Conservation (phyloP, 2,329 filamentous ascomycete species). For the Epicoccum nigrum region DNA sequence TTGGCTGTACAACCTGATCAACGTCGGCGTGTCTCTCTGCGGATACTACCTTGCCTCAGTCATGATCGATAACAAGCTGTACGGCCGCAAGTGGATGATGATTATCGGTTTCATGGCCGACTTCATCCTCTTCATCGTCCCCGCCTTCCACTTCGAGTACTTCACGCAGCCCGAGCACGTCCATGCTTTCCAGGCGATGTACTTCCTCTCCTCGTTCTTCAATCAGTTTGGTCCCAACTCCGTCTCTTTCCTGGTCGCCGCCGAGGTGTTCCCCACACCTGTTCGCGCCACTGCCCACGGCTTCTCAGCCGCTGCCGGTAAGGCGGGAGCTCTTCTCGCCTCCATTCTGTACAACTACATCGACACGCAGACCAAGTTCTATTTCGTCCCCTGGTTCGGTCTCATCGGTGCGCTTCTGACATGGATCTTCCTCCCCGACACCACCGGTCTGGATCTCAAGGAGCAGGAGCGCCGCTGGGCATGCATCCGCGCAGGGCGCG, state of each 20-base stretch:
- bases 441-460: constrained; percentile 93
- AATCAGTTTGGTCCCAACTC: constrained; percentile 98
- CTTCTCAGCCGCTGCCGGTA: constrained; percentile 89
- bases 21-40: constrained; percentile 81
- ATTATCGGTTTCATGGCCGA: constrained; percentile 90
- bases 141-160: constrained; percentile 86
- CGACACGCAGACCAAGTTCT: constrained; percentile 80
- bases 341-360: constrained; percentile 96
- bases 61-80: constrained; percentile 93
- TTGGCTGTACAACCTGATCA: constrained; percentile 93
- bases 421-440: constrained; percentile 89
- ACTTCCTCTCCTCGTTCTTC: constrained; percentile 97
- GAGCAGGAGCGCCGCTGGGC: constrained; percentile 95
- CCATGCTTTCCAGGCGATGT: constrained; percentile 95
- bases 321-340: constrained; percentile 84
- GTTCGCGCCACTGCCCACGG: constrained; percentile 93
- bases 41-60: constrained; percentile 92
- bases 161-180: constrained; percentile 75
- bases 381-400: constrained; percentile 95
- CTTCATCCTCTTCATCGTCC: constrained; percentile 92
- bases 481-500: constrained; percentile 79
- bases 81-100: constrained; percentile 96
- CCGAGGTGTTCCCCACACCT: constrained; percentile 94
- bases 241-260: constrained; percentile 94
- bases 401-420: constrained; percentile 85